Evolutionary conservation across 2,329 filamentous ascomycete species (phyloP), one percentile per base, ranked within the genome.

Genomic region (Lecanoromycetidae sp.): DNA sequence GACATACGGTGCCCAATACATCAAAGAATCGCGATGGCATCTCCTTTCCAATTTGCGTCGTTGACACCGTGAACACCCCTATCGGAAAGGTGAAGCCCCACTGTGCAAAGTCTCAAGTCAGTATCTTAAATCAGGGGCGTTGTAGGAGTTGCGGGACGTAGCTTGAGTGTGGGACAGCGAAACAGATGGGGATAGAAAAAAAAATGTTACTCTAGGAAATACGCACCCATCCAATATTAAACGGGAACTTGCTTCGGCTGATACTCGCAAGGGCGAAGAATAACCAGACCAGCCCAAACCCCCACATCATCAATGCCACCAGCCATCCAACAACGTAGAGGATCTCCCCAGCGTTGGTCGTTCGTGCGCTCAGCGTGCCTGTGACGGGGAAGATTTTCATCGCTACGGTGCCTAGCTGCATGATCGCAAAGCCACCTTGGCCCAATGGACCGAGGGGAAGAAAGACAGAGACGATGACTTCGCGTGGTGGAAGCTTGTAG

Each of bases 391-490:
- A 66, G 7, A 74, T 53, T 8, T 53, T 53, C 25, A 61, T 60
- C 9, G 66, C 65, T 2, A 70, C 64, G 26, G 65, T 66, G 0
- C 68, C 68, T 15, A 76, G 64, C 33, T 70, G 64, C 49, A 74
- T 65, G 23, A 82, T 75, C 50, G 68, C 72, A 53, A 76, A 83
- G 1, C 76, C 79, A 15, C 78, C 79, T 58, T 80, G 77, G 0
- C 80, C 80, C 0, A 83, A 63, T 0, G 80, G 79, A 0, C 81
- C 79, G 0, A 84, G 66, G 0, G 81, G 80, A 0, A 85, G 63
- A 54, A 84, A 82, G 5, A 77, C 74, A 2, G 75, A 80, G 8
- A 84, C 79, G 35, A 84, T 79, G 46, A 79, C 75, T 57, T 83
- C 81, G 40, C 74, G 70, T 1, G 79, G 74, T 0, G 80, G 80